Base-by-base conservation (phyloP, 805 yeast species). In the Wickerhamiella sergipiensis region DNA sequence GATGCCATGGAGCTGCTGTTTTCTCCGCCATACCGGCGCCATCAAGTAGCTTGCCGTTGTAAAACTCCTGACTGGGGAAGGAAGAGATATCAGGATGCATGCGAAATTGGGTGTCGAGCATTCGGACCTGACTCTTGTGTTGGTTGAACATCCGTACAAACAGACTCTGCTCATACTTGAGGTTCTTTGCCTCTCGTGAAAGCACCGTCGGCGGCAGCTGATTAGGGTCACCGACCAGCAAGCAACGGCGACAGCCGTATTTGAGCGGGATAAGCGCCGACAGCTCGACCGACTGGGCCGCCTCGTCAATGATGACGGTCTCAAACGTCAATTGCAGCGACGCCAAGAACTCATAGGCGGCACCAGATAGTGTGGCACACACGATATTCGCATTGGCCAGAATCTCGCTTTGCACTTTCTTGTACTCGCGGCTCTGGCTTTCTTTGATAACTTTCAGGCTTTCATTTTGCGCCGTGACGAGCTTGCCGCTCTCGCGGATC, bases 141-240 rank as follows among this genome's bases (percentile, higher is more conserved):
- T 77, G 75, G 50, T 73, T 77, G 58, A 85, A 95, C 94, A 90
- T 89, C 55, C 98, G 75, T 43, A 90, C 97, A 66, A 92, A 92
- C 61, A 92, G 71, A 62, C 95, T 84, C 65, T 90, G 95, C 56
- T 90, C 95, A 62, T 92, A 92, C 43, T 79, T 78, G 58, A 73
- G 77, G 4, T 77, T 71, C 1, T 94, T 82, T 1, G 98, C 97
- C 13, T 79, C 82, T 58, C 84, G 88, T 0, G 97, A 90, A 18
- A 92, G 68, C 10, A 90, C 97, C 0, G 98, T 90, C 0, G 98
- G 98, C 0, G 98, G 98, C 55, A 92, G 74, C 68, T 92, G 98
- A 64, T 92, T 89, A 1, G 97, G 97, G 69, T 92, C 98, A 64
- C 98, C 98, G 45, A 92, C 98, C 95, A 92, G 84, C 47, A 92